Conservation (phyloP, 2,329 filamentous ascomycete genomes). For the Uncinocarpus reesii region DNA sequence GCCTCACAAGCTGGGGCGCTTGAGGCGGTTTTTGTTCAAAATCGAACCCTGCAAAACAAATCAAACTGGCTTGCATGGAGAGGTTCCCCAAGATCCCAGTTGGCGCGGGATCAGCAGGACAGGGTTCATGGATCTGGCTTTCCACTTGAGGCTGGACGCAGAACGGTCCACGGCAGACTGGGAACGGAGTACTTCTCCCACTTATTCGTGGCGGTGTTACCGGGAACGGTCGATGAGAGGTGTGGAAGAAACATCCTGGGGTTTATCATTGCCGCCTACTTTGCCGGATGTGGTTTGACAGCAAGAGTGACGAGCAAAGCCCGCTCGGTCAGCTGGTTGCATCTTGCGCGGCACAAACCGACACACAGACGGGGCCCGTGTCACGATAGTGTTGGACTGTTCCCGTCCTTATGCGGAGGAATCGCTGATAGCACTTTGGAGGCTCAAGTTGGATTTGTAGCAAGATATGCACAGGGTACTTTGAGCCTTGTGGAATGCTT, state of each 20-base stretch:
- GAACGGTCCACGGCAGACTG: no score
- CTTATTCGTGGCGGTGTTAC: no score
- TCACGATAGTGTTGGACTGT: neutral
- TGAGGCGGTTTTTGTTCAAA: neutral
- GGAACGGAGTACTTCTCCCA: no score
- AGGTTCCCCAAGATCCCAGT: neutral
- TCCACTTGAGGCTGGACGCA: neutral
- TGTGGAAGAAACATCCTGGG: no score
- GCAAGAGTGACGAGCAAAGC: no score
- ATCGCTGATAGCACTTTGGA: no score
- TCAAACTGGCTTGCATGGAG: slow-evolving; percentile 6
- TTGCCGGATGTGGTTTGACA: no score
- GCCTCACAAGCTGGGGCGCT: slow-evolving; percentile 2
- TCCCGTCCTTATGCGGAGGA: neutral
- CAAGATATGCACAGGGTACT: no score
- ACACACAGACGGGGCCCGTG: slow-evolving; percentile 7
- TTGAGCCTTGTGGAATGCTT: no score
- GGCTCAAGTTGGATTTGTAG: no score
- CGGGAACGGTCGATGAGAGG: no score
- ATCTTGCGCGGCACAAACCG: neutral
- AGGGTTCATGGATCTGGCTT: neutral
- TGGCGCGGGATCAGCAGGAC: slow-evolving; percentile 4
- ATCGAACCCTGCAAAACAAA: slow-evolving; percentile 1
- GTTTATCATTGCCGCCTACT: no score
- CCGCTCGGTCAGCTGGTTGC: neutral